phyloP scores from a whole-genome alignment of 306 rosid genomes.

The Luffa aegyptiaca region DNA sequence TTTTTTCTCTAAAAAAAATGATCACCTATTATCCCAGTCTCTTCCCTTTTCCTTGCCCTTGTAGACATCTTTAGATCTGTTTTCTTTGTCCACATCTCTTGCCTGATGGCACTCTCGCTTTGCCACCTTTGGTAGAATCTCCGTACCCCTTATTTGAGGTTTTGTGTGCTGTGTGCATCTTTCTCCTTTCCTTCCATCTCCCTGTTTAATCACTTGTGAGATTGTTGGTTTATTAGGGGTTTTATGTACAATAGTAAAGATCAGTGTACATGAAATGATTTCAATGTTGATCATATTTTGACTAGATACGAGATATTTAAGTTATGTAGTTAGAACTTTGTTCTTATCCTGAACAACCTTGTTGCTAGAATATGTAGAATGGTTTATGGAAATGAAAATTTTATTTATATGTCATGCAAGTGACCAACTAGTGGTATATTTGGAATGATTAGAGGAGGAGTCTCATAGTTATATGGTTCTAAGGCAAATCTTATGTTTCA shows the following conservation, averaged over 20 bases:
- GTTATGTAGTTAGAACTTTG: background rate
- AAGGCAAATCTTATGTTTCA: background rate
- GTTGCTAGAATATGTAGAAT: constrained; percentile 2
- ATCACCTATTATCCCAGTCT: constrained; percentile 9
- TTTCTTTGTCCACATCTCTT: background rate
- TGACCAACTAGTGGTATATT: background rate
- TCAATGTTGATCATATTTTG: background rate
- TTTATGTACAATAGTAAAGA: background rate
- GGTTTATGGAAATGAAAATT: background rate
- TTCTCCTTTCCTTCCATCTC: background rate
- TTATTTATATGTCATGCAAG: background rate
- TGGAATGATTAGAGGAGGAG: background rate
- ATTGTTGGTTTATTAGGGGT: constrained; percentile 8
- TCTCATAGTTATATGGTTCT: background rate
- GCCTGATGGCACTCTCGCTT: constrained; percentile 1
- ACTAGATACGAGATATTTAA: background rate
- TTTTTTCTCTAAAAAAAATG: constrained; percentile 4
- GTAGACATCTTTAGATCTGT: background rate
- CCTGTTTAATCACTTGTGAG: background rate
- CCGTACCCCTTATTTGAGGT: background rate
- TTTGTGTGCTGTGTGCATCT: background rate
- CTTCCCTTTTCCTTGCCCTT: background rate
- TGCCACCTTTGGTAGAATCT: background rate
- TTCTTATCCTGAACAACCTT: background rate
- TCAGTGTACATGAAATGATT: background rate